Conservation (phyloP, 257 asterid species). For the Solanum peruvianum region DNA sequence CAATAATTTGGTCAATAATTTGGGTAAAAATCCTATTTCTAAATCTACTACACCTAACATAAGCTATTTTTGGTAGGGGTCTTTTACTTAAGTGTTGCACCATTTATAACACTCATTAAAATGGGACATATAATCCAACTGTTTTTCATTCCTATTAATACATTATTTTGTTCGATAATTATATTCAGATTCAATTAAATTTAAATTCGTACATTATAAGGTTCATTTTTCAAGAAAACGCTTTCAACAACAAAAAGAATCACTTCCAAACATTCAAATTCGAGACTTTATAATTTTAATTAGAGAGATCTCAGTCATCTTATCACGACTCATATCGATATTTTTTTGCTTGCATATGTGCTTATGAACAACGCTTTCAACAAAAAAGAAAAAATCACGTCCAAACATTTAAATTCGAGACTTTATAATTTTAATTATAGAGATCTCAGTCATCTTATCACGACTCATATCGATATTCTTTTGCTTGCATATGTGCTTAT, state of each 20-base stretch:
- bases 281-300: accelerated
- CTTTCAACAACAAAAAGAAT: no score
- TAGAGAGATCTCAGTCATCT: background rate
- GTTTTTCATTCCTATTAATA: background rate
- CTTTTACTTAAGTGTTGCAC: background rate
- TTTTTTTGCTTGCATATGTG: background rate
- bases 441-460: background rate
- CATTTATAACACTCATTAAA: background rate
- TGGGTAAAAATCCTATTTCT: background rate
- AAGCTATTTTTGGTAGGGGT: background rate
- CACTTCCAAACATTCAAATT: accelerated
- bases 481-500: background rate
- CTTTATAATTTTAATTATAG: background rate
- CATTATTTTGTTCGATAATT: background rate
- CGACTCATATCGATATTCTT: background rate
- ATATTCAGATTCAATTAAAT: accelerated
- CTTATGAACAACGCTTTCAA: background rate
- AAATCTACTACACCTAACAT: background rate
- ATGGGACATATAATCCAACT: background rate
- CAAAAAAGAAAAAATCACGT: background rate
- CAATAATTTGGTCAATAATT: background rate
- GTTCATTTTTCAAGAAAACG: background rate
- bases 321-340: no score
- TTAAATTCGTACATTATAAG: background rate
- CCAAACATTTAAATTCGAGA: accelerated